These are phyloP conservation scores for Globisporangium cederbergense DNA, from an alignment of 352 stramenopile genomes.

Conservation along the genomic window DNA sequence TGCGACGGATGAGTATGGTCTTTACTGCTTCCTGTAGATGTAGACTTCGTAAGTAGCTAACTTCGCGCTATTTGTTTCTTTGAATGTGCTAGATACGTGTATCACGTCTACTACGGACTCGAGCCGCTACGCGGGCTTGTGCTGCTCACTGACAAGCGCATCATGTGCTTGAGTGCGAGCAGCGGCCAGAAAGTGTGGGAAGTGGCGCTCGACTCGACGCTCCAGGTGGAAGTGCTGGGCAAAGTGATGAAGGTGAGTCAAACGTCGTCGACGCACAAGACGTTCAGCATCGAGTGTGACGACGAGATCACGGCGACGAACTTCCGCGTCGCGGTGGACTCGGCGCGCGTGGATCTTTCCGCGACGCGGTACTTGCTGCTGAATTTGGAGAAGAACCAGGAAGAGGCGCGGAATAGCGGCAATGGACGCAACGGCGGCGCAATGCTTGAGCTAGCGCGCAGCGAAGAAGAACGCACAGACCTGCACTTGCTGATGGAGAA, in stretches of 20 bases:
- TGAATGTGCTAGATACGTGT: conserved; percentile 60
- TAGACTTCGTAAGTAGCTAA: background rate
- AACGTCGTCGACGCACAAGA: conserved; percentile 30
- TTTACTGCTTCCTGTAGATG: background rate
- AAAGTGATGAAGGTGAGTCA: conserved; percentile 53
- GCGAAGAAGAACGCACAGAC: conserved; percentile 68
- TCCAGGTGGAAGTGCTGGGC: conserved; percentile 46
- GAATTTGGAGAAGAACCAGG: conserved; percentile 81
- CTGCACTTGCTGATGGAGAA: conserved; percentile 80
- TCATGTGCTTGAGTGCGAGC: conserved; percentile 69
- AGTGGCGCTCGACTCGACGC: conserved; percentile 73
- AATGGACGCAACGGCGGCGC: conserved; percentile 1
- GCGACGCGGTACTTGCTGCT: conserved; percentile 76
- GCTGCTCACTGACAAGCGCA: conserved; percentile 80
- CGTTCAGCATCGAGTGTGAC: conserved; percentile 77
- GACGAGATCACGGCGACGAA: conserved; percentile 54
- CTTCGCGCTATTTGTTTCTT: background rate
- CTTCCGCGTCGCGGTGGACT: conserved; percentile 79
- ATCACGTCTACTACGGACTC: conserved; percentile 76
- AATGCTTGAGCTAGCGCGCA: conserved; percentile 22
- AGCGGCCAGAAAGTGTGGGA: conserved; percentile 83
- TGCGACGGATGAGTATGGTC: conserved; percentile 75
- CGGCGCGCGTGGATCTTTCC: conserved; percentile 64
- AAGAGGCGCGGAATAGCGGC: conserved; percentile 43
- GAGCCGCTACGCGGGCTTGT: conserved; percentile 62